A percentile compares a stretch with the other conserved stretches of the same genome.
Evolutionary conservation across 164 flowering plant genomes (phyloP).

Genomic region (Kalanchoe fedtschenkoi): DNA sequence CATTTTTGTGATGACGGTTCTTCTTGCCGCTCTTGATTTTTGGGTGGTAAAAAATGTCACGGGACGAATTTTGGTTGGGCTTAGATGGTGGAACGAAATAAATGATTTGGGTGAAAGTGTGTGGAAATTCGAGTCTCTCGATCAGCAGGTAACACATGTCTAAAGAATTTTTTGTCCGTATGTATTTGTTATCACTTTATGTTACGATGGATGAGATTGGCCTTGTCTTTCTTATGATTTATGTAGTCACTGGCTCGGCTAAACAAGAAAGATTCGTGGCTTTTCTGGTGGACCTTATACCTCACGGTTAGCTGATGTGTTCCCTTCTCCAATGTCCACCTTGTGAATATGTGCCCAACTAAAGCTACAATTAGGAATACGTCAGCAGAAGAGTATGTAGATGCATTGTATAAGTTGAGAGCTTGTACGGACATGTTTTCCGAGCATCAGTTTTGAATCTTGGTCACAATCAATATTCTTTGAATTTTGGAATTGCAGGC

Average conservation of each 20-base stretch:
- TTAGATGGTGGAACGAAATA: slow-evolving; percentile 99
- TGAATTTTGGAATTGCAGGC: background rate
- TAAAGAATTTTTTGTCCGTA: too few relatives aligned
- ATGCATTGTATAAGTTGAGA: too few relatives aligned
- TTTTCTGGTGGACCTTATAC: slow-evolving; percentile 6
- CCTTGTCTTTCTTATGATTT: background rate
- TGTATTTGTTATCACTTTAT: background rate
- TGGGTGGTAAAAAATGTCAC: slow-evolving; percentile 99
- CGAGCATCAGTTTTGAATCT: too few relatives aligned
- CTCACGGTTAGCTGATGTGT: background rate
- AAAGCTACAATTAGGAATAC: background rate
- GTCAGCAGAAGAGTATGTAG: background rate
- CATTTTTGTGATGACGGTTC: slow-evolving; percentile 84
- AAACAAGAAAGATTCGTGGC: slow-evolving; percentile 4
- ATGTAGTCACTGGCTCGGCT: background rate
- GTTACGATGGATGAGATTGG: background rate
- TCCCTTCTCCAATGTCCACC: background rate
- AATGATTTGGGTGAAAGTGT: slow-evolving; percentile 87
- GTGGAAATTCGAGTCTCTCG: slow-evolving; percentile 92
- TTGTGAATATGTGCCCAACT: too few relatives aligned
- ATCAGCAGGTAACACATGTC: slow-evolving; percentile 92
- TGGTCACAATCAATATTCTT: background rate
- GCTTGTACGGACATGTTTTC: too few relatives aligned
- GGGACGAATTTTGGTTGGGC: slow-evolving; percentile 86
- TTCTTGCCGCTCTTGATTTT: slow-evolving; percentile 89